These are phyloP conservation scores for Penicillium capsulatum DNA, from an alignment of 2,329 filamentous ascomycete species.

Conservation along the genomic window DNA sequence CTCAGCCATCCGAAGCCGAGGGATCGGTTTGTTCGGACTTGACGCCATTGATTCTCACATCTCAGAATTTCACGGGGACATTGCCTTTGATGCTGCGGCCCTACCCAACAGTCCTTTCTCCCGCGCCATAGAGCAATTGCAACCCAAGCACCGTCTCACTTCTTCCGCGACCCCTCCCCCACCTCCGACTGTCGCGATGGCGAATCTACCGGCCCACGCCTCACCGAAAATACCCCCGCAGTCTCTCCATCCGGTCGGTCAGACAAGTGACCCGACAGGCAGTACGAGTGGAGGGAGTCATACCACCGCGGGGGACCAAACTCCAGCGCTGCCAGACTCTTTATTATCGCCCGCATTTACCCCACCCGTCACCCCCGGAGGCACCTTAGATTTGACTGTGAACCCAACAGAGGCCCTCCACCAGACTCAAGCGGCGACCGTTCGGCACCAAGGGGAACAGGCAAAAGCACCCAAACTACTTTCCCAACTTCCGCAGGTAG, in stretches of 20 bases:
- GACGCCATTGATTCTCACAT: conserved; percentile 1
- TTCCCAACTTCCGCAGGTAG: conserved; percentile 73
- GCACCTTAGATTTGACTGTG: conserved; percentile 26
- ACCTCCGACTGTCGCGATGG: conserved; percentile 44
- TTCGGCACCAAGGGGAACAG: conserved; percentile 23
- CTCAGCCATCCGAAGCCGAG: conserved; percentile 22
- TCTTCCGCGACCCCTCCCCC: conserved; percentile 4
- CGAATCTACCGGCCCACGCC: conserved; percentile 53
- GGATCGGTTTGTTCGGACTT: conserved; percentile 7
- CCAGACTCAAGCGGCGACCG: conserved; percentile 27
- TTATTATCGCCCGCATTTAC: conserved; percentile 52
- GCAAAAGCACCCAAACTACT: conserved; percentile 67
- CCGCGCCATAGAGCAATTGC: conserved; percentile 3
- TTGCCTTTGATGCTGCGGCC: background rate
- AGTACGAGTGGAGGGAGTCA: conserved; percentile 19
- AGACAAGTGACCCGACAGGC: conserved; percentile 15
- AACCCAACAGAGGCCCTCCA: conserved; percentile 31
- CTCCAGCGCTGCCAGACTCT: conserved; percentile 49
- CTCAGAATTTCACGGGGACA: background rate
- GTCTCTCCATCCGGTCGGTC: conserved; percentile 15
- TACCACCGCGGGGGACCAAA: conserved; percentile 30
- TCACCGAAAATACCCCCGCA: conserved; percentile 48
- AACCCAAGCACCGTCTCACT: background rate
- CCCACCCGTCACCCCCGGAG: conserved; percentile 44
- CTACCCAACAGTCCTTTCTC: background rate